Evolutionary conservation across 1,284 basidiomycete species (phyloP).

Genomic region (Heterobasidion irregulare): DNA sequence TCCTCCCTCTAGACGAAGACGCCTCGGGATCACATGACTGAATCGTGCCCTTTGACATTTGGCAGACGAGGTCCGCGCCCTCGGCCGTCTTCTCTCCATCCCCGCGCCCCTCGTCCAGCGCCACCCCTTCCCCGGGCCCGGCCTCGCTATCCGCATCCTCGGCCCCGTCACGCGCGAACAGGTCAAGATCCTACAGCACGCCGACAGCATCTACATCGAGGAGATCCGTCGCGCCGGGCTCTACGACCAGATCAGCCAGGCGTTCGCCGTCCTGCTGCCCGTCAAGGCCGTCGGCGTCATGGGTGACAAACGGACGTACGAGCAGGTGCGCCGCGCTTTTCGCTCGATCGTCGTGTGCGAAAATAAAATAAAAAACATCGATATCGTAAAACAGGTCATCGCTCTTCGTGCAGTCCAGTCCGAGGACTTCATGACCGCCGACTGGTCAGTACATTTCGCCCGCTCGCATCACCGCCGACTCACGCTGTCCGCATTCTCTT

Average conservation of each 20-base stretch:
- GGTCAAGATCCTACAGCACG: conserved; percentile 90
- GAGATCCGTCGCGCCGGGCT: conserved; percentile 91
- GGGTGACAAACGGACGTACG: conserved; percentile 96
- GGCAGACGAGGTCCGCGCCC: conserved; percentile 90
- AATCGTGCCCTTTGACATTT: neutral
- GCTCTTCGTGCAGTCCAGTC: conserved; percentile 87
- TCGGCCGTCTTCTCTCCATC: conserved; percentile 88
- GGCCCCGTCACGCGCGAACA: conserved; percentile 92
- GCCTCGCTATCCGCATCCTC: conserved; percentile 97
- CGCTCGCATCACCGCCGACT: neutral
- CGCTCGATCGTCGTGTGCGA: too few relatives aligned
- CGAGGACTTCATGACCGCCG: conserved; percentile 97
- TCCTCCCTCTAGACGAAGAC: neutral
- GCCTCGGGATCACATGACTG: neutral
- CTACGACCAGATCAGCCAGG: conserved; percentile 94
- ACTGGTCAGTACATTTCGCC: conserved; percentile 53
- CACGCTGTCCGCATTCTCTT: neutral
- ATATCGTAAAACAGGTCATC: conserved; percentile 49
- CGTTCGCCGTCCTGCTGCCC: conserved; percentile 95
- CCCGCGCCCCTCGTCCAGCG: conserved; percentile 91
- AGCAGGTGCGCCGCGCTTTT: conserved; percentile 56
- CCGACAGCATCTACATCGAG: conserved; percentile 96
- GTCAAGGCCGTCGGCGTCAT: conserved; percentile 97
- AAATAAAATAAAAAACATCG: too few relatives aligned
- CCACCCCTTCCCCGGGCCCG: conserved; percentile 99